phyloP scores from a whole-genome alignment of 2,329 filamentous ascomycete genomes.

The Talaromyces sp. region DNA sequence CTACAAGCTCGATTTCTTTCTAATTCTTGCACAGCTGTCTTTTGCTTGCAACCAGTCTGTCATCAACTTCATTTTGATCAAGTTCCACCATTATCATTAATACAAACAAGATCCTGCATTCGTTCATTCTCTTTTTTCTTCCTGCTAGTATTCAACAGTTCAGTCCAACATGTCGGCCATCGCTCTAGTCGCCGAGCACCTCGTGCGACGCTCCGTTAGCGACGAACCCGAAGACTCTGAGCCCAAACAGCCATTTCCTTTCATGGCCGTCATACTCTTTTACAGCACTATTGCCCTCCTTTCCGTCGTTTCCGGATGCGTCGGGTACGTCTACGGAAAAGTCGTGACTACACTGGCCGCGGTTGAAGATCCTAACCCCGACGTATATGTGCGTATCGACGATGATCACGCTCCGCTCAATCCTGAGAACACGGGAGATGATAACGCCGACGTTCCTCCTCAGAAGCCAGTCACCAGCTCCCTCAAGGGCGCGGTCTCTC shows the following conservation, averaged over 20 bases:
- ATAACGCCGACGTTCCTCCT: slow-evolving; percentile 42
- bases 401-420: slow-evolving; percentile 34
- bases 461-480: slow-evolving; percentile 59
- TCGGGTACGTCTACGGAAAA: slow-evolving; percentile 57
- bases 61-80: neutral
- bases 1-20: neutral
- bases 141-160: neutral
- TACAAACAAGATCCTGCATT: neutral
- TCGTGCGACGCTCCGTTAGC: slow-evolving; percentile 8
- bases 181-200: slow-evolving; percentile 7
- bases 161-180: slow-evolving; percentile 11
- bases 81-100: neutral
- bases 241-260: neutral
- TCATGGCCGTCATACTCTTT: slow-evolving; percentile 7
- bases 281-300: slow-evolving; percentile 4
- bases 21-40: neutral
- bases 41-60: neutral
- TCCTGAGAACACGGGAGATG: slow-evolving; percentile 32
- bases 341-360: slow-evolving; percentile 61
- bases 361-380: slow-evolving; percentile 58
- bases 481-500: slow-evolving; percentile 56
- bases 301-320: slow-evolving; percentile 4
- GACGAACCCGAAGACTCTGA: neutral
- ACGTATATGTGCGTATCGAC: slow-evolving; percentile 50
- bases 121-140: neutral